These are phyloP conservation scores for Albugo candida DNA, from an alignment of 352 stramenopile genomes.

Conservation along the genomic window DNA sequence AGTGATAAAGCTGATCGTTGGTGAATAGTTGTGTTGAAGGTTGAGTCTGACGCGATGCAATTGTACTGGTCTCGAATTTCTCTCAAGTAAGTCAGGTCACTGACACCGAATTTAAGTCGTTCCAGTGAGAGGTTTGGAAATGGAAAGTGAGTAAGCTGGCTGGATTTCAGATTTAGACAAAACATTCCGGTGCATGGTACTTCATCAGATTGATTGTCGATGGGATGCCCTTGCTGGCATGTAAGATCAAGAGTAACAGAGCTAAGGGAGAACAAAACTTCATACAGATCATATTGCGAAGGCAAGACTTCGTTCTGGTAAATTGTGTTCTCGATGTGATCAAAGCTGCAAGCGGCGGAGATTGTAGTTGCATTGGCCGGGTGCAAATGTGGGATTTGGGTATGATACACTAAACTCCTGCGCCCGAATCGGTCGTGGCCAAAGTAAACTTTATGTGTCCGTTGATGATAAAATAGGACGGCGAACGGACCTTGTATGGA, in stretches of 20 bases:
- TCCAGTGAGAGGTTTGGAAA: neutral
- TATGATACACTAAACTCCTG: constrained; percentile 71
- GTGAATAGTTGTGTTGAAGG: neutral
- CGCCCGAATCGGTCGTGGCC: constrained; percentile 80
- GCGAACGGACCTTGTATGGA: constrained; percentile 65
- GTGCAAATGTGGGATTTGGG: constrained; percentile 3
- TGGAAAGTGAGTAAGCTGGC: constrained; percentile 5
- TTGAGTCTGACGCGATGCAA: neutral
- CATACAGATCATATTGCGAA: too few species aligned
- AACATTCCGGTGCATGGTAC: constrained; percentile 58
- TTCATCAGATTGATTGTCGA: constrained; percentile 24
- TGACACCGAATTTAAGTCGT: neutral
- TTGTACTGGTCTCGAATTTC: constrained; percentile 6
- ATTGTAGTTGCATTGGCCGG: constrained; percentile 2
- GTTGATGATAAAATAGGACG: constrained; percentile 51
- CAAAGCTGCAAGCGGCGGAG: too few species aligned
- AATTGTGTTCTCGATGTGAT: too few species aligned
- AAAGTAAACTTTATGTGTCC: constrained; percentile 64
- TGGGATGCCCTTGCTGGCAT: constrained; percentile 1
- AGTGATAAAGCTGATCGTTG: constrained; percentile 22
- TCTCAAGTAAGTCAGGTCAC: constrained; percentile 5
- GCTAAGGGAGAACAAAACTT: constrained; percentile 17
- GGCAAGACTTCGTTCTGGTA: too few species aligned
- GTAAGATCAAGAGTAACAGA: constrained; percentile 21
- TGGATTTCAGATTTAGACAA: constrained; percentile 24